phyloP scores from a whole-genome alignment of 345 rosid species.

The Corchorus olitorius region DNA sequence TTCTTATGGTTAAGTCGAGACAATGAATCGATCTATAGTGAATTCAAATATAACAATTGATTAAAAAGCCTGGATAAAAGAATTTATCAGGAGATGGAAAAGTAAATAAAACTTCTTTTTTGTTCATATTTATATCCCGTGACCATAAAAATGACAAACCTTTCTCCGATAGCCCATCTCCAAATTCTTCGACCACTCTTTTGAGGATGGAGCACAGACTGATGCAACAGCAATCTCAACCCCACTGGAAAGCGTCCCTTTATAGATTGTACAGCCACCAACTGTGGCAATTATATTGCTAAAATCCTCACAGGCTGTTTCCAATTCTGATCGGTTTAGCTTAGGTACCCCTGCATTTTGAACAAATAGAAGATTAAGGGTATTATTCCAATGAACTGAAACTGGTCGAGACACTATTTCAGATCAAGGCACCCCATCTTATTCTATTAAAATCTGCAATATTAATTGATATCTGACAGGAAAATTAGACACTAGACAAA shows the following conservation, averaged over 20 bases:
- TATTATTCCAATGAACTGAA: not conserved
- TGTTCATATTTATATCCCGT: not conserved
- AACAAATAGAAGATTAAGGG: not conserved
- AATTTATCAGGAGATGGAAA: not conserved
- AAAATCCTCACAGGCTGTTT: conserved; percentile 98
- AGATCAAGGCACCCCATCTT: not conserved
- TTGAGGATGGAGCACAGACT: conserved; percentile 44
- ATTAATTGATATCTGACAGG: not conserved
- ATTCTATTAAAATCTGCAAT: conserved; percentile 4
- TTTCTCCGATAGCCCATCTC: conserved; percentile 75
- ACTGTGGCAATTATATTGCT: conserved; percentile 79
- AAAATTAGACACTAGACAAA: not conserved
- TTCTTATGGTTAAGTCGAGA: conserved; percentile 91
- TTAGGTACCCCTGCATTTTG: conserved; percentile 84
- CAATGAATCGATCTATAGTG: conserved; percentile 61
- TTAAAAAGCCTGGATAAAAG: conserved; percentile 8
- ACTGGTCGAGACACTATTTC: conserved; percentile 1
- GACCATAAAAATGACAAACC: conserved; percentile 37
- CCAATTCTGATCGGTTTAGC: conserved; percentile 78
- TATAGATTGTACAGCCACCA: conserved; percentile 63
- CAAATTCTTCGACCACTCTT: conserved; percentile 65
- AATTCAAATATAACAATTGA: conserved; percentile 14
- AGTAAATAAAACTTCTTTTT: not conserved
- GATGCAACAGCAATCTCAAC: conserved; percentile 94
- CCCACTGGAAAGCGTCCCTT: conserved; percentile 97